Evolutionary conservation across 805 yeast species (phyloP).

Genomic region (Cyberlindnera amylophila): DNA sequence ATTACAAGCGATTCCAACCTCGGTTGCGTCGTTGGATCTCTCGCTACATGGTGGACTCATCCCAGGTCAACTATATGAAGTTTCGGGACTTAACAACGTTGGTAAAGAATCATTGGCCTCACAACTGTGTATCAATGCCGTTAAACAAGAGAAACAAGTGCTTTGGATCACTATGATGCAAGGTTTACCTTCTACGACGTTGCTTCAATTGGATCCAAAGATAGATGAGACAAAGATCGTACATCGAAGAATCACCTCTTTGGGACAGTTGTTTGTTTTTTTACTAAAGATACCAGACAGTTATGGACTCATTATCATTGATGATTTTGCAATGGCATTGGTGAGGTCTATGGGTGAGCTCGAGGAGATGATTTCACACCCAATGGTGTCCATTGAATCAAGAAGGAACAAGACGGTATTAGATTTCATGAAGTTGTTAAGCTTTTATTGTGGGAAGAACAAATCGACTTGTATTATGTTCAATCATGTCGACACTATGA

Average conservation of each 20-base stretch:
- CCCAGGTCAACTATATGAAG: slow-evolving; percentile 25
- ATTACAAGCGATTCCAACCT: slow-evolving; percentile 16
- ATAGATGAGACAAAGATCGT: not conserved
- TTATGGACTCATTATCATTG: slow-evolving; percentile 22
- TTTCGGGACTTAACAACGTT: slow-evolving; percentile 21
- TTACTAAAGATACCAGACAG: slow-evolving; percentile 3
- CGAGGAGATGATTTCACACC: slow-evolving; percentile 6
- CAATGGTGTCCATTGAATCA: slow-evolving; percentile 5
- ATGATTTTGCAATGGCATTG: slow-evolving; percentile 20
- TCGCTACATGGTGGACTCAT: slow-evolving; percentile 23
- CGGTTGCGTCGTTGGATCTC: slow-evolving; percentile 14
- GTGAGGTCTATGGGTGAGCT: slow-evolving; percentile 14
- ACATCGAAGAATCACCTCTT: slow-evolving; percentile 5
- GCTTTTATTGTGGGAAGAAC: slow-evolving; percentile 14
- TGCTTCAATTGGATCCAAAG: slow-evolving; percentile 1
- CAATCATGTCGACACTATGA: slow-evolving; percentile 16
- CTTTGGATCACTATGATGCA: slow-evolving; percentile 25
- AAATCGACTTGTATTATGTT: slow-evolving; percentile 18
- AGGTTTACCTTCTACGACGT: not conserved
- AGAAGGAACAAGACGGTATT: slow-evolving; percentile 12
- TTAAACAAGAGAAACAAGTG: slow-evolving; percentile 15
- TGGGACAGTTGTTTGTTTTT: slow-evolving; percentile 1
- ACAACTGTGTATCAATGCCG: slow-evolving; percentile 15
- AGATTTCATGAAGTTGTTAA: slow-evolving; percentile 17
- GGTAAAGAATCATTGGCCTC: slow-evolving; percentile 18